Conservation (phyloP, 148 eudicot genomes). For the Hydrangea macrophylla region DNA sequence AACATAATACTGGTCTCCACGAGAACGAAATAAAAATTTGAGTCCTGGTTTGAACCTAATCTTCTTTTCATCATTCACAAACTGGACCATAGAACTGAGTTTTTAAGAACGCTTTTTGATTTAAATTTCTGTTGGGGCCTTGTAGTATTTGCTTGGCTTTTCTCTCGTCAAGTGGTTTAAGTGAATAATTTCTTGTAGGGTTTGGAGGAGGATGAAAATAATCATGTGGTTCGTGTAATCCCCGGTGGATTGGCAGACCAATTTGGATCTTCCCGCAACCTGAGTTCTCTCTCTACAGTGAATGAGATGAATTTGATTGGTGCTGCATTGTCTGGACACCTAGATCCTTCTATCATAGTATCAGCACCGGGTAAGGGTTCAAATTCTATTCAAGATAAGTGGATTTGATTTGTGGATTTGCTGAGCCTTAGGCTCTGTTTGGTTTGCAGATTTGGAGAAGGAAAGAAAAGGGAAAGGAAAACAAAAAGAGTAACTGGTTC, state of each 20-base stretch:
- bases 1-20: no score
- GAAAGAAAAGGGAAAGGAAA: no score
- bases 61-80: no score
- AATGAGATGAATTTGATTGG: constrained; percentile 61
- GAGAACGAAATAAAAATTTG: no score
- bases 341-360: constrained; percentile 65
- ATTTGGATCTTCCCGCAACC: constrained; percentile 21
- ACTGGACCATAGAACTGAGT: no score
- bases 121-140: no score
- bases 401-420: no score
- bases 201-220: constrained; percentile 38
- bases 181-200: constrained; percentile 32
- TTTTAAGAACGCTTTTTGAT: no score
- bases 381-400: background rate
- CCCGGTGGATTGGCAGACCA: constrained; percentile 42
- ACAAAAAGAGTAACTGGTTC: no score
- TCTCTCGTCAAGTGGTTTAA: background rate
- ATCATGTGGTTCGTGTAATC: constrained; percentile 53
- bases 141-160: constrained; percentile 9
- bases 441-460: no score
- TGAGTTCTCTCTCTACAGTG: constrained; percentile 53
- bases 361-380: constrained; percentile 68
- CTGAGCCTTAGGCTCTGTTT: no score
- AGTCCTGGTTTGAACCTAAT: no score
- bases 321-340: constrained; percentile 67